Evolutionary conservation across 2,329 filamentous ascomycete genomes (phyloP), one percentile per base, ranked within the genome.

Genomic region (Ilyonectria sp.): DNA sequence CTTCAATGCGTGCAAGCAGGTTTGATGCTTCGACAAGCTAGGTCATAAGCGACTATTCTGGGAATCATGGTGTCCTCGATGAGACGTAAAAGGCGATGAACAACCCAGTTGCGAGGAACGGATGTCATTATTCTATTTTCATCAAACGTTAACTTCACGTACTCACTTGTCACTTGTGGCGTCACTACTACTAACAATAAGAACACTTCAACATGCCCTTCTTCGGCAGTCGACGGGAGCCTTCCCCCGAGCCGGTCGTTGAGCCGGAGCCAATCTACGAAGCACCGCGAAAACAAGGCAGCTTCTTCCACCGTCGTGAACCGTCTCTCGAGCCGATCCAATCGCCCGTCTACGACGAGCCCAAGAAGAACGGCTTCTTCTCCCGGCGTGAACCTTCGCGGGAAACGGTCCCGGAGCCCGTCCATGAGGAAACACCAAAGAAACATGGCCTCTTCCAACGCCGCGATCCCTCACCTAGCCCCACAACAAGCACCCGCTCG

Each of bases 301-400:
- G 55, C 37, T 37, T 64, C 47, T 58, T 62, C 46, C 57, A 73
- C 35, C 76, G 73, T 40, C 75, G 74, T 19, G 72, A 79, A 23
- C 75, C 76, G 26, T 71, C 77, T 0, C 76, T 77, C 4, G 79
- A 81, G 67, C 80, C 78, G 7, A 76, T 77, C 57, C 73, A 68
- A 50, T 60, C 70, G 63, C 50, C 61, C 64, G 52, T 56, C 37
- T 31, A 54, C 17, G 49, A 71, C 21, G 76, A 80, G 57, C 75
- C 68, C 29, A 72, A 79, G 71, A 79, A 79, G 19, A 78, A 79
- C 71, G 76, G 82, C 61, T 77, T 84, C 72, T 84, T 84, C 71
- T 72, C 74, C 65, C 79, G 75, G 23, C 79, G 78, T 40, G 72
- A 76, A 35, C 72, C 72, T 17, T 69, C 74, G 0, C 77, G 76